Conservation (phyloP, 331 rosid species). For the Acacia pycnantha region DNA sequence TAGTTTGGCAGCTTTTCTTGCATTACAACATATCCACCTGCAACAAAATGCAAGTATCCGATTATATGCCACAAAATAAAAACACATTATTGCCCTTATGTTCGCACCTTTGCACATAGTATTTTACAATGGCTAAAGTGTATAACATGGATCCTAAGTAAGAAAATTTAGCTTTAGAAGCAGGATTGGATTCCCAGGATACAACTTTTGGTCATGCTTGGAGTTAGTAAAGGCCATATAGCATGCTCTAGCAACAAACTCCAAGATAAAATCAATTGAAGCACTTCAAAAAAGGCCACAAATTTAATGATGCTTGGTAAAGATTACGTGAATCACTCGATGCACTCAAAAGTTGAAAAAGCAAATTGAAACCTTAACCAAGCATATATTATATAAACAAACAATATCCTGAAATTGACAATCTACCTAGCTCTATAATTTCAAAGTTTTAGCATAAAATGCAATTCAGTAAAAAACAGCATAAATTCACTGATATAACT, state of each 20-base stretch:
- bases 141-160: neutral
- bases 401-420: neutral
- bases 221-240: neutral
- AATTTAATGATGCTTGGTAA: neutral
- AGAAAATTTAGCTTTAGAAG: too few species aligned
- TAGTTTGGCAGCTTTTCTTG: conserved; percentile 73
- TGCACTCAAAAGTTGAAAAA: neutral
- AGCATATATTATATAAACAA: neutral
- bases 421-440: neutral
- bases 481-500: too few species aligned
- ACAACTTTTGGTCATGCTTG: neutral
- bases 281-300: neutral
- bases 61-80: neutral
- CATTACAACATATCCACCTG: conserved; percentile 70
- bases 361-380: neutral
- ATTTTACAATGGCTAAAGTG: neutral
- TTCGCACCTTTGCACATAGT: conserved; percentile 3
- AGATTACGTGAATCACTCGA: neutral
- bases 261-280: neutral
- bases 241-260: neutral
- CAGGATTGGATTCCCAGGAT: neutral
- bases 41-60: conserved; percentile 25
- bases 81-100: neutral
- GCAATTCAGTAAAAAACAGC: neutral
- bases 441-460: neutral